Percentiles rank a stretch among this genome's conserved stretches.
phyloP scores from a whole-genome alignment of 1,284 basidiomycete species.

The Melampsora abietis-canadensis region DNA sequence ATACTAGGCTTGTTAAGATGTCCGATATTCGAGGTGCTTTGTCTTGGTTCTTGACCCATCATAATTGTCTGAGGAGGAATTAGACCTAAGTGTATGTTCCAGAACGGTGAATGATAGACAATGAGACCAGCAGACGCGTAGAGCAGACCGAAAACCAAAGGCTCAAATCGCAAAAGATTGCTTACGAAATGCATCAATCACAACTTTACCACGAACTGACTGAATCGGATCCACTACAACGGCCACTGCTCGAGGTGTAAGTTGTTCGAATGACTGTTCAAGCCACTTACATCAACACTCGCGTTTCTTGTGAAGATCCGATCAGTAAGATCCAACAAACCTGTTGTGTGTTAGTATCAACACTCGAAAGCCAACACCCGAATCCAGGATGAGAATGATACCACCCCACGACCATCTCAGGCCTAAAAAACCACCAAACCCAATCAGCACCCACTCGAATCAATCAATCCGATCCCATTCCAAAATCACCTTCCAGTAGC shows the following conservation, averaged over 20 bases:
- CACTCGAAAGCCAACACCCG: constrained; percentile 97
- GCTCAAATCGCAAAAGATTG: constrained; percentile 48
- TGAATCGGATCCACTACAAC: constrained; percentile 99
- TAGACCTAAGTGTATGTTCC: constrained; percentile 54
- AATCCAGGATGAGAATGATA: constrained; percentile 99
- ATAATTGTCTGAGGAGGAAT: constrained; percentile 79
- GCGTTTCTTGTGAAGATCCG: background rate
- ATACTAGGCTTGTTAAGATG: constrained; percentile 98
- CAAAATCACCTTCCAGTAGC: constrained; percentile 84
- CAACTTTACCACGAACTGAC: constrained; percentile 91
- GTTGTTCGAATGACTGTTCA: constrained; percentile 86
- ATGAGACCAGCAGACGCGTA: background rate
- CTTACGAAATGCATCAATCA: constrained; percentile 92
- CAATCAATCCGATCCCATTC: constrained; percentile 17
- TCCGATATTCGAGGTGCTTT: constrained; percentile 97
- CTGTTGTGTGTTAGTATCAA: constrained; percentile 99
- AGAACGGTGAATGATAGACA: too few relatives aligned
- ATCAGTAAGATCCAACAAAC: constrained; percentile 55
- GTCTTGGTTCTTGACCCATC: constrained; percentile 87
- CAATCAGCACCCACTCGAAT: too few relatives aligned
- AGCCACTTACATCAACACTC: constrained; percentile 8
- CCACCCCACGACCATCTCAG: constrained; percentile 99
- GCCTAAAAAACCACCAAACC: constrained; percentile 58
- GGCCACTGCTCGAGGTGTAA: constrained; percentile 90
- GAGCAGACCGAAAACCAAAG: background rate